Percentiles rank a stretch among this genome's conserved stretches.
Conservation (phyloP, 2,329 filamentous ascomycete genomes). For the Orbilia brochopaga region DNA sequence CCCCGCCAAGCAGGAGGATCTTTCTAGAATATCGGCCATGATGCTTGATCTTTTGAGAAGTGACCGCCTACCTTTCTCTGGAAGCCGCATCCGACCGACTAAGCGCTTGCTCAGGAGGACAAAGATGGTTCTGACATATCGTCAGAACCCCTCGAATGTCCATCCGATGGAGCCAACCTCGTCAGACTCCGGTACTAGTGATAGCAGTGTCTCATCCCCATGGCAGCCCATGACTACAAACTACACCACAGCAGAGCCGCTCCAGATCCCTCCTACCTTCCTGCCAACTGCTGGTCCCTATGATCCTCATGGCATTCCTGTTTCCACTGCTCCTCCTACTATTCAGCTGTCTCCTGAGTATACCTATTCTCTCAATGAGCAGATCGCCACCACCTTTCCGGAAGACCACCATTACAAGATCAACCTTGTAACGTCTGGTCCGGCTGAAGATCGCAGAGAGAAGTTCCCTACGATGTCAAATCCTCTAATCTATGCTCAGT, state of each 20-base stretch:
- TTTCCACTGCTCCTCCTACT: conserved; percentile 38
- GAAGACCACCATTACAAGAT: conserved; percentile 49
- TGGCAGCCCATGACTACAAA: conserved; percentile 37
- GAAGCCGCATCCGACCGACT: conserved; percentile 46
- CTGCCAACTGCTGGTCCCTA: conserved; percentile 29
- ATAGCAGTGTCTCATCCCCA: conserved; percentile 38
- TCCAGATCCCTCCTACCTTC: conserved; percentile 39
- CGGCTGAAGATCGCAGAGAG: conserved; percentile 28
- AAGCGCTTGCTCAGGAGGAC: conserved; percentile 41
- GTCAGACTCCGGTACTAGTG: conserved; percentile 31
- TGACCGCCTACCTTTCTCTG: conserved; percentile 46
- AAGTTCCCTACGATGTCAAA: conserved; percentile 33
- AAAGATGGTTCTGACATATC: conserved; percentile 37
- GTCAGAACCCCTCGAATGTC: conserved; percentile 42
- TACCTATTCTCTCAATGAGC: conserved; percentile 39
- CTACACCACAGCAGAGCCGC: conserved; percentile 29
- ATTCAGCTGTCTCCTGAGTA: conserved; percentile 45
- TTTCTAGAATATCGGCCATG: conserved; percentile 47
- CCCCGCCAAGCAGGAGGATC: conserved; percentile 40
- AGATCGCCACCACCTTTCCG: conserved; percentile 43
- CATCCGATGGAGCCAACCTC: conserved; percentile 44
- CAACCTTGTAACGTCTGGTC: conserved; percentile 32
- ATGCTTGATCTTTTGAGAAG: conserved; percentile 48
- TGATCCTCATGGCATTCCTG: conserved; percentile 30
- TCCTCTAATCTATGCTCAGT: conserved; percentile 39